These are phyloP conservation scores for Fusarium luffae DNA, from an alignment of 2,329 filamentous ascomycete species.

Conservation along the genomic window DNA sequence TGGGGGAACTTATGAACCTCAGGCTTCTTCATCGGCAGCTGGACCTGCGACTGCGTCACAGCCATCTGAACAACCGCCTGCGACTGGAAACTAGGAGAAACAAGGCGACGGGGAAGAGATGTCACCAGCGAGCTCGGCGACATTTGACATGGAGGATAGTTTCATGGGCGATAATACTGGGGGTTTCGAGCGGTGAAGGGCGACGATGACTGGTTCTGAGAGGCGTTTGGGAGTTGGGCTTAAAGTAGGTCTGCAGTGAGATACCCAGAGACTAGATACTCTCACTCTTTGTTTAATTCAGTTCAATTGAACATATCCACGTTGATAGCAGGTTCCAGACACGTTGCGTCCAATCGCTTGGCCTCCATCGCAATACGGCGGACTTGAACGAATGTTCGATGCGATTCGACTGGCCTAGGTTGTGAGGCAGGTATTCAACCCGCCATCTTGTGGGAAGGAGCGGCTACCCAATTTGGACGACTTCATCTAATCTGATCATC, in stretches of 20 bases:
- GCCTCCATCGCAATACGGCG: background rate
- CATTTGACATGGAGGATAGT: background rate
- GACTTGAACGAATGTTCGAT: too few species aligned
- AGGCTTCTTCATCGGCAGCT: slow-evolving; percentile 10
- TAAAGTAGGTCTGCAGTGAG: slow-evolving; percentile 16
- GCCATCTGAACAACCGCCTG: slow-evolving; percentile 2
- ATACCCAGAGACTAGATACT: slow-evolving; percentile 26
- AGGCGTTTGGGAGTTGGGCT: slow-evolving; percentile 19
- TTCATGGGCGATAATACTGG: background rate
- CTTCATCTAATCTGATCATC: background rate
- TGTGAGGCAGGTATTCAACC: background rate
- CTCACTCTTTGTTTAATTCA: slow-evolving; percentile 1
- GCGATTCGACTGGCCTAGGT: too few species aligned
- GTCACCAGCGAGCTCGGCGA: background rate
- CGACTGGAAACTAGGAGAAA: slow-evolving; percentile 18
- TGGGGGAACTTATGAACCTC: slow-evolving; percentile 53
- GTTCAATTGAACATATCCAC: background rate
- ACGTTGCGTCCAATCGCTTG: background rate
- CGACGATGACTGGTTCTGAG: background rate
- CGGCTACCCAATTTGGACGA: background rate
- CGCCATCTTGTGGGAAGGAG: background rate
- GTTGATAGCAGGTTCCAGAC: background rate
- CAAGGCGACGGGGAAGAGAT: background rate
- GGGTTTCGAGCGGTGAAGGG: too few species aligned
- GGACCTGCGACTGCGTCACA: background rate